Conservation (phyloP, 768 basidiomycete species). For the Mycena maculata region DNA sequence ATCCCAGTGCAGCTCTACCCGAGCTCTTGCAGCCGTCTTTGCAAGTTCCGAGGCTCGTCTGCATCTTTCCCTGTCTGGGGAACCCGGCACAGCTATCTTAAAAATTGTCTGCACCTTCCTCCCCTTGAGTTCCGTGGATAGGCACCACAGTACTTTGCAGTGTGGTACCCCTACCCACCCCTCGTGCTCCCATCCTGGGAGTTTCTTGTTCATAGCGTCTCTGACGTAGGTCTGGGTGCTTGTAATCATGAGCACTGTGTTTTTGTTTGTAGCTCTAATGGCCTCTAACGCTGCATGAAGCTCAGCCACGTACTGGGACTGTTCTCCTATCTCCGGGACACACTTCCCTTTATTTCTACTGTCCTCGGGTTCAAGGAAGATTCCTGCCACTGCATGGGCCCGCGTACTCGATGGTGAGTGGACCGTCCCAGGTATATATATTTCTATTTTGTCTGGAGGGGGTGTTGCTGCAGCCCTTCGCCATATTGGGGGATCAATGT, state of each 20-base stretch:
- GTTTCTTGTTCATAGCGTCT: too few species aligned
- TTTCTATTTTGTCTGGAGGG: too few species aligned
- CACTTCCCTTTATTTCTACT: neutral
- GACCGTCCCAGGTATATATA: neutral
- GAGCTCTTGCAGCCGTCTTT: neutral
- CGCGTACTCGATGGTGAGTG: neutral
- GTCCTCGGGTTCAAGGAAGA: neutral
- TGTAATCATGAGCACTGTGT: too few species aligned
- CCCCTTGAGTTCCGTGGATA: neutral
- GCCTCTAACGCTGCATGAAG: neutral
- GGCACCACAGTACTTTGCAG: neutral
- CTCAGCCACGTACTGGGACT: neutral
- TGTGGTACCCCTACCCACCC: neutral
- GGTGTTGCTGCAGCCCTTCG: neutral
- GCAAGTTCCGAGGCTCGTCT: neutral
- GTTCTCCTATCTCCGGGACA: neutral
- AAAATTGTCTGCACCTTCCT: too few species aligned
- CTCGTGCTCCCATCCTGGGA: too few species aligned
- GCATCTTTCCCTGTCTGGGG: neutral
- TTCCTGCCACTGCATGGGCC: neutral
- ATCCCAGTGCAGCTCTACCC: neutral
- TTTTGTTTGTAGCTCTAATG: too few species aligned
- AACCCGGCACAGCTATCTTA: neutral
- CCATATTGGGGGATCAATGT: neutral
- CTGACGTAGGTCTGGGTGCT: too few species aligned